Percentiles rank a stretch among this genome's conserved stretches.
Evolutionary conservation across 352 stramenopile species (phyloP).

Genomic region (Globisporangium rhizosaccharum): DNA sequence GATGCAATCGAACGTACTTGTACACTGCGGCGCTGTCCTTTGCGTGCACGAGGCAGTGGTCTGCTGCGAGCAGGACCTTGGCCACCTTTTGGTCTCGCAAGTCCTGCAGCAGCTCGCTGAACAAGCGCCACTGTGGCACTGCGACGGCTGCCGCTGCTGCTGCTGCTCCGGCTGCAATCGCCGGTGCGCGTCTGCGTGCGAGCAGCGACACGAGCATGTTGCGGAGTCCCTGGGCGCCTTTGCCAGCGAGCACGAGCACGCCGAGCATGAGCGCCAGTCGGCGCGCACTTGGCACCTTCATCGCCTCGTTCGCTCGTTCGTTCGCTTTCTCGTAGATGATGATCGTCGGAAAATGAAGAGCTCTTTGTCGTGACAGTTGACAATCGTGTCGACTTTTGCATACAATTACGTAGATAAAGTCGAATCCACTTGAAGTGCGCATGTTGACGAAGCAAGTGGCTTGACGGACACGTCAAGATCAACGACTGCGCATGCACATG

Average conservation of each 20-base stretch:
- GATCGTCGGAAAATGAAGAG: neutral
- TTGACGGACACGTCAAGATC: too few relatives aligned
- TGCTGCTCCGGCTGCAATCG: constrained; percentile 7
- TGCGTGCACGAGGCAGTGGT: constrained; percentile 53
- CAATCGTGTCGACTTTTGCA: neutral
- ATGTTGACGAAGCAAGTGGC: neutral
- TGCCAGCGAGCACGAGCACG: constrained; percentile 38
- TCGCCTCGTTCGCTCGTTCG: neutral
- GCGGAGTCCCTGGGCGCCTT: constrained; percentile 25
- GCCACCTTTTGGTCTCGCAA: constrained; percentile 33
- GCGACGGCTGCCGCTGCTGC: constrained; percentile 10
- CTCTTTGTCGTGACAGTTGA: too few relatives aligned
- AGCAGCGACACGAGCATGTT: constrained; percentile 17
- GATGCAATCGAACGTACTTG: constrained; percentile 34
- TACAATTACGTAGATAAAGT: neutral
- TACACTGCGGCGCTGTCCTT: constrained; percentile 38
- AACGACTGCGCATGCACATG: too few relatives aligned
- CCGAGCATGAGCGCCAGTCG: constrained; percentile 29
- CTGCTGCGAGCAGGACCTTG: constrained; percentile 59
- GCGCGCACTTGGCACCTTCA: constrained; percentile 20
- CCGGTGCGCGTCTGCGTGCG: constrained; percentile 4
- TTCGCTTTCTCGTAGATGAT: neutral
- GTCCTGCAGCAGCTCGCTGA: constrained; percentile 64
- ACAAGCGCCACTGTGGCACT: constrained; percentile 46
- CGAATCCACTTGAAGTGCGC: neutral